These are phyloP conservation scores for Dioscorea alata DNA, from an alignment of 106 monocot genomes.

Conservation along the genomic window DNA sequence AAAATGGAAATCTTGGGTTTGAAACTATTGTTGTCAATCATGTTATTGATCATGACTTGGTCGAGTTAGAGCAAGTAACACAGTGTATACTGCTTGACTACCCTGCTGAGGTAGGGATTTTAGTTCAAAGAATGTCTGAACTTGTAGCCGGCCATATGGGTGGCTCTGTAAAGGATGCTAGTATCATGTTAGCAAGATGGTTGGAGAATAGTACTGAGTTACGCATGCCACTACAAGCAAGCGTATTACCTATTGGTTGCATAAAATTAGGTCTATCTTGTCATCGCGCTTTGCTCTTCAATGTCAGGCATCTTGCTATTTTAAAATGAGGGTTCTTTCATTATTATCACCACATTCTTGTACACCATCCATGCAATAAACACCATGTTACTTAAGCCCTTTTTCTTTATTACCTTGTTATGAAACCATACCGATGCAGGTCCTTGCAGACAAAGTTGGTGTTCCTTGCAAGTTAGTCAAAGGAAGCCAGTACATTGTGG, in stretches of 20 bases:
- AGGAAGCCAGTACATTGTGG: constrained; percentile 94
- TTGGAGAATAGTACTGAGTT: constrained; percentile 74
- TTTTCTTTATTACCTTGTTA: background rate
- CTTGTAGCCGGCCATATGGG: constrained; percentile 92
- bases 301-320: constrained; percentile 47
- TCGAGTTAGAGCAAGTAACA: no score
- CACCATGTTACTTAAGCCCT: no score
- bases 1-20: no score
- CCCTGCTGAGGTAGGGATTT: no score
- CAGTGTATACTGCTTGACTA: no score
- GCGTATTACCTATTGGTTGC: constrained; percentile 88
- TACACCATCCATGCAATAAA: no score
- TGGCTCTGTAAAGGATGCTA: constrained; percentile 84
- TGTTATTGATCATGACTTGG: no score
- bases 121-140: constrained; percentile 85
- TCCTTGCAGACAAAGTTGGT: constrained; percentile 89
- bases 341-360: no score
- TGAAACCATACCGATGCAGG: constrained; percentile 31
- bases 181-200: constrained; percentile 76
- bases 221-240: constrained; percentile 72
- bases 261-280: constrained; percentile 78
- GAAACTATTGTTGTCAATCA: no score
- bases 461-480: constrained; percentile 91
- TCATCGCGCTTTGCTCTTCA: constrained; percentile 94
- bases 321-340: no score